Percentiles rank a stretch among this genome's conserved stretches.
These are phyloP conservation scores for Mycena sp. DNA, from an alignment of 1,284 basidiomycete species.

Conservation along the genomic window DNA sequence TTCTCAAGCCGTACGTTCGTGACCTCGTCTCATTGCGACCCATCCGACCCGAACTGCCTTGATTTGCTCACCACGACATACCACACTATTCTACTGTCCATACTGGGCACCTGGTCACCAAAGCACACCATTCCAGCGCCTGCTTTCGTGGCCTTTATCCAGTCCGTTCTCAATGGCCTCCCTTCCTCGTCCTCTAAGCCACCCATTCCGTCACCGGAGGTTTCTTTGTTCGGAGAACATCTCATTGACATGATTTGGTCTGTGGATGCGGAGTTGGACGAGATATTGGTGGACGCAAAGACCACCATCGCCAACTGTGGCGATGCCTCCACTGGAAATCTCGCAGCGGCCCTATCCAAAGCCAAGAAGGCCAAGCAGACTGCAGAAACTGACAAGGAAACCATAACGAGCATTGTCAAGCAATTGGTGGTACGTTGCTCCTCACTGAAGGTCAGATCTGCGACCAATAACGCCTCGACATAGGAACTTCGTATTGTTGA, in stretches of 20 bases:
- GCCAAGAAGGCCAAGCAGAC: constrained; percentile 57
- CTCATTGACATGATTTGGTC: constrained; percentile 85
- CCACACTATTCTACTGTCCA: constrained; percentile 69
- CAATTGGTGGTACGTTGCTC: constrained; percentile 67
- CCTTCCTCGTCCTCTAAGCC: constrained; percentile 72
- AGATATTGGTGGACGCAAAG: constrained; percentile 68
- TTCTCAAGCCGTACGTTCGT: constrained; percentile 63
- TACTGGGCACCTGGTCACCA: constrained; percentile 63
- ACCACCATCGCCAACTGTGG: constrained; percentile 44
- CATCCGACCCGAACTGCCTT: constrained; percentile 57
- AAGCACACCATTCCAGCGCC: constrained; percentile 54
- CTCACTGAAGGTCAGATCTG: background rate
- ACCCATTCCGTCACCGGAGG: constrained; percentile 46
- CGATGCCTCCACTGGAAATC: constrained; percentile 41
- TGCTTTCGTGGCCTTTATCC: constrained; percentile 68
- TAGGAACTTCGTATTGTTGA: constrained; percentile 67
- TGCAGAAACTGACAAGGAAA: constrained; percentile 70
- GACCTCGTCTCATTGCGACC: constrained; percentile 60
- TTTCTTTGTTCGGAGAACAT: constrained; percentile 65
- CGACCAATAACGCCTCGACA: constrained; percentile 16
- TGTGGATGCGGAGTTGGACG: constrained; percentile 78
- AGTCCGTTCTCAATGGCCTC: constrained; percentile 64
- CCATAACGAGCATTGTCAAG: constrained; percentile 66
- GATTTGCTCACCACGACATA: constrained; percentile 71
- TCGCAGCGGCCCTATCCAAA: constrained; percentile 41